Conservation (phyloP, 768 basidiomycete genomes). For the Galerina sulciceps region DNA sequence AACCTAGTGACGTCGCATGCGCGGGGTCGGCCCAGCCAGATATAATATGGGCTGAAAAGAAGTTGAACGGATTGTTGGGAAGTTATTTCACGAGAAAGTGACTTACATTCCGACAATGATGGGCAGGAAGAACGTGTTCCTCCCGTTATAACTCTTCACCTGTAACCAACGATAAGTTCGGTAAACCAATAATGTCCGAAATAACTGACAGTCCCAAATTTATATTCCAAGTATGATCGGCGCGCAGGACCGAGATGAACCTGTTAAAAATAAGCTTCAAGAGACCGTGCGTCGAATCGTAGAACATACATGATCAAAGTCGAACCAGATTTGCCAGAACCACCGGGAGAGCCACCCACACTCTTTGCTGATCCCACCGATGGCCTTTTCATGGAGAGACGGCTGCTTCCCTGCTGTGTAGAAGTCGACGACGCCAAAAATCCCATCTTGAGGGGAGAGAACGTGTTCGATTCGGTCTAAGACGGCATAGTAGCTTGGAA, state of each 20-base stretch:
- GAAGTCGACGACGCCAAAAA: constrained; percentile 76
- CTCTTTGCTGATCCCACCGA: constrained; percentile 64
- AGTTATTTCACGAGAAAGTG: not conserved
- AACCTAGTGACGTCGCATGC: constrained; percentile 59
- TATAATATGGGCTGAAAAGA: constrained; percentile 61
- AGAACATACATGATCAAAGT: constrained; percentile 48
- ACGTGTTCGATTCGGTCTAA: constrained; percentile 72
- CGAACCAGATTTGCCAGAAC: constrained; percentile 82
- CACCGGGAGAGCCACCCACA: constrained; percentile 69
- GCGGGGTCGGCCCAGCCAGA: constrained; percentile 75
- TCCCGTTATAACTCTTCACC: constrained; percentile 72
- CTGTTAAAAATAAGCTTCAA: constrained; percentile 18
- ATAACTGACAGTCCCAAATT: constrained; percentile 66
- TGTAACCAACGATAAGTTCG: constrained; percentile 16
- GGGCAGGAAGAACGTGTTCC: constrained; percentile 72
- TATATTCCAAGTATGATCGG: constrained; percentile 77
- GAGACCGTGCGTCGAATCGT: no score
- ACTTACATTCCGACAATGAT: constrained; percentile 64
- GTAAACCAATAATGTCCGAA: not conserved
- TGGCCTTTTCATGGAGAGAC: constrained; percentile 61
- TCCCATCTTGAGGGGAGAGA: constrained; percentile 59
- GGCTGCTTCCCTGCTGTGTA: constrained; percentile 63
- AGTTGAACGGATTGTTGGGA: not conserved
- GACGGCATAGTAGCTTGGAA: constrained; percentile 66
- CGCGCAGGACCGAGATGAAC: constrained; percentile 58